phyloP scores from a whole-genome alignment of 768 basidiomycete genomes.

The Psilocybe azurescens region DNA sequence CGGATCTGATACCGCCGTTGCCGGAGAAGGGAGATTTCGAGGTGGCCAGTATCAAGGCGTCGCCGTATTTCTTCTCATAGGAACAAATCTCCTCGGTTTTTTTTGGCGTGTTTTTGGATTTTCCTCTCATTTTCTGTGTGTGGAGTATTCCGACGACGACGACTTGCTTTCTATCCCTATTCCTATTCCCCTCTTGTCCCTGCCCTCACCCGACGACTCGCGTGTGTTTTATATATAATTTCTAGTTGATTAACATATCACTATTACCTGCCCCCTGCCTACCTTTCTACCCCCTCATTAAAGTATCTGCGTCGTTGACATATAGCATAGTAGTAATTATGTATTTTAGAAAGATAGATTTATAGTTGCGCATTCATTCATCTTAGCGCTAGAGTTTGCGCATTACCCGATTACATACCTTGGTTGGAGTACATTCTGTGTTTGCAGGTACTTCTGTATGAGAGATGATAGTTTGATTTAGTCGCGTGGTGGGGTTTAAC shows the following conservation, averaged over 20 bases:
- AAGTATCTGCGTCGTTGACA: background rate
- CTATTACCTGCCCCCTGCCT: background rate
- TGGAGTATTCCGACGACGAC: too few species aligned
- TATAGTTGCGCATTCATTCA: background rate
- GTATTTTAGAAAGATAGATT: conserved; percentile 2
- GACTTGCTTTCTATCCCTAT: too few species aligned
- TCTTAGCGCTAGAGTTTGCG: background rate
- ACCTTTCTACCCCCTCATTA: background rate
- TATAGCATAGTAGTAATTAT: background rate
- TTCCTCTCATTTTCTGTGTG: background rate
- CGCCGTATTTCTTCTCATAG: conserved; percentile 94
- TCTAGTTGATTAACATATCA: background rate
- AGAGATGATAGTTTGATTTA: background rate
- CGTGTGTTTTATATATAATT: background rate
- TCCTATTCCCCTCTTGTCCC: too few species aligned
- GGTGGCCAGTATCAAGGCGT: conserved; percentile 80
- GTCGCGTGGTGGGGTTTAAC: too few species aligned
- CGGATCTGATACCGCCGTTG: conserved; percentile 78
- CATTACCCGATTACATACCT: background rate
- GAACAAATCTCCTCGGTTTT: background rate
- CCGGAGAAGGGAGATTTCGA: conserved; percentile 88
- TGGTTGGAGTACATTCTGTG: background rate
- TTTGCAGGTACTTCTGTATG: background rate
- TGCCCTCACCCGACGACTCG: too few species aligned
- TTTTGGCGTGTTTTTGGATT: background rate